phyloP scores from a whole-genome alignment of 805 yeast genomes.

The Hanseniaspora thailandica region DNA sequence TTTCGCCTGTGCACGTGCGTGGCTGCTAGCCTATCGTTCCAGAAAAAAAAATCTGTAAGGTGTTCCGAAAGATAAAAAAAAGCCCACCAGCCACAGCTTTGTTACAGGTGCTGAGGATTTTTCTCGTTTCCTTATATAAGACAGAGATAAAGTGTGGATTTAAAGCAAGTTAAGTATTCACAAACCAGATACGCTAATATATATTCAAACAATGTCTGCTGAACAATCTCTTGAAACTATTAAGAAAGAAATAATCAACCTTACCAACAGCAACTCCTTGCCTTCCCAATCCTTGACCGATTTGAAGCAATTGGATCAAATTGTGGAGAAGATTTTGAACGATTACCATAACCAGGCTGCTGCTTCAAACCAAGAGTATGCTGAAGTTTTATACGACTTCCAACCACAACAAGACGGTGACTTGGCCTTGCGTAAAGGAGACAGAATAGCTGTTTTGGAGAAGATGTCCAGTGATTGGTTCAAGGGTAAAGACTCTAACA shows the following conservation, averaged over 20 bases:
- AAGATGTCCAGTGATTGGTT: constrained; percentile 82
- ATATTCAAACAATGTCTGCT: neutral
- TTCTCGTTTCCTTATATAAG: neutral
- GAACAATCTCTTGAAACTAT: constrained; percentile 10
- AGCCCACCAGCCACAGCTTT: too few species aligned
- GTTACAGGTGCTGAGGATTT: neutral
- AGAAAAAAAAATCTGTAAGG: too few species aligned
- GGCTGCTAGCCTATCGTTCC: neutral
- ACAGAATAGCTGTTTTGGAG: constrained; percentile 56
- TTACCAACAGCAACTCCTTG: constrained; percentile 2
- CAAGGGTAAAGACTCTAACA: constrained; percentile 52
- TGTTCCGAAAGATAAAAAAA: too few species aligned
- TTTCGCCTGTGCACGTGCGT: neutral
- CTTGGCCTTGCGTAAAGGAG: constrained; percentile 52
- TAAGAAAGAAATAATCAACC: constrained; percentile 3
- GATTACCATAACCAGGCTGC: constrained; percentile 14
- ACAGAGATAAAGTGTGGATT: too few species aligned
- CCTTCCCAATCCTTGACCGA: constrained; percentile 8
- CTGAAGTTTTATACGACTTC: constrained; percentile 66
- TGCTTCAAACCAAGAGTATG: constrained; percentile 20
- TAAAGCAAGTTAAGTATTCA: neutral
- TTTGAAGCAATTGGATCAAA: constrained; percentile 15
- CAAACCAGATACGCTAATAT: too few species aligned
- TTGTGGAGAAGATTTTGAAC: constrained; percentile 15
- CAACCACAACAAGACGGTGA: constrained; percentile 67